A percentile compares a stretch with the other conserved stretches of the same genome.
These are phyloP conservation scores for Lagenidium giganteum DNA, from an alignment of 352 stramenopile species.

Conservation along the genomic window DNA sequence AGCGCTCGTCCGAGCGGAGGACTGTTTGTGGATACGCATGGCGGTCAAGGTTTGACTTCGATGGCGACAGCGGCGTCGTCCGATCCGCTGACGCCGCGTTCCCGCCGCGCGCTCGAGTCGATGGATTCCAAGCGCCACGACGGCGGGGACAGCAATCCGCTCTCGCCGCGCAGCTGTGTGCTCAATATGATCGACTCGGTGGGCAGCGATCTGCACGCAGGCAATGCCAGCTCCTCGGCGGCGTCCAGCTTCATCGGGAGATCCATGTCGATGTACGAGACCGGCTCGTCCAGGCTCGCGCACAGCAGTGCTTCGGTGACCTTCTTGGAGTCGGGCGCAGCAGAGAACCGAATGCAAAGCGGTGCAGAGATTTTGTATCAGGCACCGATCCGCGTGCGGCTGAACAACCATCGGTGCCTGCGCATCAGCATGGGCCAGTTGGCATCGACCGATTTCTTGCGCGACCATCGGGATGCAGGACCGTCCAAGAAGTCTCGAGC, in stretches of 20 bases:
- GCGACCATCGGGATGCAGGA: not conserved
- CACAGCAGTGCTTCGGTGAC: too few relatives aligned
- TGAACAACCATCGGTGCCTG: conserved; percentile 69
- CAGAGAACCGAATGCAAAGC: conserved; percentile 56
- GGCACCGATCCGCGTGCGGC: conserved; percentile 50
- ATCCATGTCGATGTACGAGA: too few relatives aligned
- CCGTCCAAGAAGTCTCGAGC: not conserved
- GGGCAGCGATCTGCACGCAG: too few relatives aligned
- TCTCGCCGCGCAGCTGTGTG: too few relatives aligned
- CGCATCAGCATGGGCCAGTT: conserved; percentile 41
- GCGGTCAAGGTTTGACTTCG: too few relatives aligned
- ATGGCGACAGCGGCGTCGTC: too few relatives aligned
- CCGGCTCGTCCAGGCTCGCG: too few relatives aligned
- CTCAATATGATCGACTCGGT: conserved; percentile 24
- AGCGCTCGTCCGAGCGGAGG: too few relatives aligned
- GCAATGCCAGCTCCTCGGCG: too few relatives aligned
- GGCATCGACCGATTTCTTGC: not conserved
- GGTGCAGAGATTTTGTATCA: conserved; percentile 73
- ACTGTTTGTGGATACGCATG: too few relatives aligned
- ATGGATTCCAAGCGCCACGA: conserved; percentile 17
- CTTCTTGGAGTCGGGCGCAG: too few relatives aligned
- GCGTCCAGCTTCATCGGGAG: too few relatives aligned
- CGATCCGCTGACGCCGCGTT: conserved; percentile 49
- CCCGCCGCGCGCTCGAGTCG: conserved; percentile 42
- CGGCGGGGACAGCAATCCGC: conserved; percentile 12